These are phyloP conservation scores for Parastagonospora avenae DNA, from an alignment of 2,329 filamentous ascomycete species.

Conservation along the genomic window DNA sequence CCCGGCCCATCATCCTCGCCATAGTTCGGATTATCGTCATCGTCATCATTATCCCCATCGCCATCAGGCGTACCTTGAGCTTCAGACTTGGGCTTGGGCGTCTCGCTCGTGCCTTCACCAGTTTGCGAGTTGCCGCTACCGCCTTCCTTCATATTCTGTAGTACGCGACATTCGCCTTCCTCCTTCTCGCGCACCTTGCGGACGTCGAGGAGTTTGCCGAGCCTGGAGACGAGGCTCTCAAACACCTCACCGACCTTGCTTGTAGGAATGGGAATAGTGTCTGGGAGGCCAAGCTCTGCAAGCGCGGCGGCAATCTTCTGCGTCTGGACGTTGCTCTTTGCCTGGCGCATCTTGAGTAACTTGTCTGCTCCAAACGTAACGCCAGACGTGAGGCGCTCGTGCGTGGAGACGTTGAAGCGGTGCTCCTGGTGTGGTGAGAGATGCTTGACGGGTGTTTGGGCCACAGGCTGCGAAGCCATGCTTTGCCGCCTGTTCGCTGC, in stretches of 20 bases:
- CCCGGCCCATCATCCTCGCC: slow-evolving; percentile 40
- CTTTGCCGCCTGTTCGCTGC: slow-evolving; percentile 42
- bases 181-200: slow-evolving; percentile 78
- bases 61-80: slow-evolving; percentile 37
- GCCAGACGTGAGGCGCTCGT: slow-evolving; percentile 83
- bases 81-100: slow-evolving; percentile 18
- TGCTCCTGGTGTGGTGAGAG: slow-evolving; percentile 76
- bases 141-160: slow-evolving; percentile 46
- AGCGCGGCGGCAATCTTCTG: slow-evolving; percentile 75
- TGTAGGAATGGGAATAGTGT: slow-evolving; percentile 75
- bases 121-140: neutral
- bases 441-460: slow-evolving; percentile 47
- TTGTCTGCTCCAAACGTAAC: slow-evolving; percentile 89
- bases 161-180: slow-evolving; percentile 63
- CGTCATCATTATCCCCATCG: slow-evolving; percentile 23
- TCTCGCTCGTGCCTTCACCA: slow-evolving; percentile 6
- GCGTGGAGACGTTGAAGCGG: slow-evolving; percentile 81
- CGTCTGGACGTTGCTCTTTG: slow-evolving; percentile 77
- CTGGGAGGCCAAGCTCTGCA: slow-evolving; percentile 71
- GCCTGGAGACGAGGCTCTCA: slow-evolving; percentile 70
- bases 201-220: slow-evolving; percentile 72
- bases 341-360: slow-evolving; percentile 77
- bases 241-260: slow-evolving; percentile 72
- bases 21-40: slow-evolving; percentile 21
- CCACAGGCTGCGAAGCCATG: slow-evolving; percentile 44